These are phyloP conservation scores for Metschnikowia proteae DNA, from an alignment of 805 yeast genomes.

Conservation along the genomic window DNA sequence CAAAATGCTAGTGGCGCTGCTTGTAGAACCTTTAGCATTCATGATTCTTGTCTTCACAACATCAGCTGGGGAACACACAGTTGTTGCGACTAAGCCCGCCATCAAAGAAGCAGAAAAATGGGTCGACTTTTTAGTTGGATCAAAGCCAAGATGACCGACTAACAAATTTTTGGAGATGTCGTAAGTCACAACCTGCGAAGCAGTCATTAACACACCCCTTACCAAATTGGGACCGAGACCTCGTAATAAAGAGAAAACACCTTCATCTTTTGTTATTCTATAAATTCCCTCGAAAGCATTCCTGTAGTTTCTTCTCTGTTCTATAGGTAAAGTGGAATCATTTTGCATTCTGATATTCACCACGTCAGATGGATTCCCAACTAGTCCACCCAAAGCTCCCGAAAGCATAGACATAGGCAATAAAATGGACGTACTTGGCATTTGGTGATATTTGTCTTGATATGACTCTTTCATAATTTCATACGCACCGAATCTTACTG, in stretches of 20 bases:
- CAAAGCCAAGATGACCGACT: slow-evolving; percentile 47
- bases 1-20: slow-evolving; percentile 50
- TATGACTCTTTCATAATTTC: slow-evolving; percentile 62
- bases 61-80: slow-evolving; percentile 90
- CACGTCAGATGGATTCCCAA: slow-evolving; percentile 86
- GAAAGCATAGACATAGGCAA: slow-evolving; percentile 81
- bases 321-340: slow-evolving; percentile 65
- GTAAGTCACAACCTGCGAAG: slow-evolving; percentile 85
- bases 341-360: slow-evolving; percentile 90
- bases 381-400: slow-evolving; percentile 79
- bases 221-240: slow-evolving; percentile 76
- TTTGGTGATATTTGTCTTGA: slow-evolving; percentile 36
- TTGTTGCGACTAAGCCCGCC: slow-evolving; percentile 87
- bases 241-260: slow-evolving; percentile 54
- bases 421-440: slow-evolving; percentile 55
- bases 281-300: slow-evolving; percentile 75
- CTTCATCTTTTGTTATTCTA: slow-evolving; percentile 60
- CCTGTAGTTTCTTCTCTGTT: slow-evolving; percentile 65
- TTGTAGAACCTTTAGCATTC: slow-evolving; percentile 52
- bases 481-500: slow-evolving; percentile 83
- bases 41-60: slow-evolving; percentile 85
- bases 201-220: slow-evolving; percentile 85
- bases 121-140: slow-evolving; percentile 60
- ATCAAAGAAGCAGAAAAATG: slow-evolving; percentile 75
- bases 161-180: slow-evolving; percentile 66